phyloP scores from a whole-genome alignment of 768 basidiomycete genomes.

The Lactifluus piperatus region DNA sequence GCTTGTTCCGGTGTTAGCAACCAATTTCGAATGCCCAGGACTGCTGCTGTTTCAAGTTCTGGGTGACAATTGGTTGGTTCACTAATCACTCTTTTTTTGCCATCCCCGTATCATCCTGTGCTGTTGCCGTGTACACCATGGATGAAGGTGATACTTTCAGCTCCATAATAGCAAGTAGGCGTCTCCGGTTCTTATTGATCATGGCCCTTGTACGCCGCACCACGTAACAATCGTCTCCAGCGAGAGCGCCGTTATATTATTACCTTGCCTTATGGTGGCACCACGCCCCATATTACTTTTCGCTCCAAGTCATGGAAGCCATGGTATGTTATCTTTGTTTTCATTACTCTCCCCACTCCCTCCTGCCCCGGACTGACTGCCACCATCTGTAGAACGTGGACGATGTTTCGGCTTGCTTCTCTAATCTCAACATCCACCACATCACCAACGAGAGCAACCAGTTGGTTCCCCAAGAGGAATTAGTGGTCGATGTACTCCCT shows the following conservation, averaged over 20 bases:
- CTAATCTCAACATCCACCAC: not conserved
- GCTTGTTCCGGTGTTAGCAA: no score
- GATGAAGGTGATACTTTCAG: no score
- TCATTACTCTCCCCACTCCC: not conserved
- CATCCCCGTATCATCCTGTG: no score
- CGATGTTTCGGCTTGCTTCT: not conserved
- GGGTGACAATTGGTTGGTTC: not conserved
- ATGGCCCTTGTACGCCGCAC: not conserved
- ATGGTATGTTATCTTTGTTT: not conserved
- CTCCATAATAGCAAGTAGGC: not conserved
- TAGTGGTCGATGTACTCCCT: not conserved
- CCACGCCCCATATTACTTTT: not conserved
- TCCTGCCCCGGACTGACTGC: not conserved
- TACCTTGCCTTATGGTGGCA: not conserved
- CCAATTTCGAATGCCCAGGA: no score
- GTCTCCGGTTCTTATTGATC: not conserved
- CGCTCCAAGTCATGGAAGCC: not conserved
- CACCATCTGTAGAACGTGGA: not conserved
- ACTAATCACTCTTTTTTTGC: no score
- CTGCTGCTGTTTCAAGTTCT: no score
- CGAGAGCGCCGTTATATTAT: constrained; percentile 6
- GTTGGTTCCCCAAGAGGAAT: not conserved
- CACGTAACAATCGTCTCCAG: not conserved
- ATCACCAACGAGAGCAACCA: not conserved
- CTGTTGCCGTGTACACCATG: no score